These are phyloP conservation scores for Verticillium isaacii DNA, from an alignment of 2,329 filamentous ascomycete species.

Conservation along the genomic window DNA sequence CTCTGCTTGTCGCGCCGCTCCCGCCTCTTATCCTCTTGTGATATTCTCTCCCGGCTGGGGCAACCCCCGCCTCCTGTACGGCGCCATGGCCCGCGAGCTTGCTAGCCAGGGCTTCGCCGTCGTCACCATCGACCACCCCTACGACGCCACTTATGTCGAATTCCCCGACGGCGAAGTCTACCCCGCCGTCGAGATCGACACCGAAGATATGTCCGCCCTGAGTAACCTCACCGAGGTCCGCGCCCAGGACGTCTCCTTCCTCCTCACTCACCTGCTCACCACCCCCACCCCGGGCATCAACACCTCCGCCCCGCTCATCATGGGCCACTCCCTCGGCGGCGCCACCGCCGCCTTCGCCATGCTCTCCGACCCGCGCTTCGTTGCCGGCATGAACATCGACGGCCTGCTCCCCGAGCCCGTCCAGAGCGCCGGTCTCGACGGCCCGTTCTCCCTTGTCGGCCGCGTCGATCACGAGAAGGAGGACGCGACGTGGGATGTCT, in stretches of 20 bases:
- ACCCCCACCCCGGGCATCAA: constrained; percentile 19
- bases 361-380: constrained; percentile 24
- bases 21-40: constrained; percentile 16
- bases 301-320: constrained; percentile 22
- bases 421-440: constrained; percentile 18
- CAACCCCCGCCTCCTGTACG: constrained; percentile 36
- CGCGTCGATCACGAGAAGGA: constrained; percentile 20
- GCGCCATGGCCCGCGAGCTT: constrained; percentile 35
- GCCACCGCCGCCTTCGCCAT: constrained; percentile 28
- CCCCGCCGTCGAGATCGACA: constrained; percentile 11
- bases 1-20: neutral
- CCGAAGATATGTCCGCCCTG: constrained; percentile 12
- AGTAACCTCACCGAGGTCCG: constrained; percentile 22
- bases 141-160: constrained; percentile 38
- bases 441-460: constrained; percentile 25
- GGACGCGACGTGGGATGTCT: constrained; percentile 25
- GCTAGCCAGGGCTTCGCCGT: constrained; percentile 41
- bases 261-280: constrained; percentile 26
- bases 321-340: constrained; percentile 35
- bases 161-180: constrained; percentile 35
- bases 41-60: constrained; percentile 41
- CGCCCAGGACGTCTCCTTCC: constrained; percentile 29
- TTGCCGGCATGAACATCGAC: constrained; percentile 34
- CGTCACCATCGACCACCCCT: constrained; percentile 43
- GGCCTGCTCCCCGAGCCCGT: constrained; percentile 27